phyloP scores from a whole-genome alignment of 495 filamentous ascomycete genomes.

The Podospora australis region DNA sequence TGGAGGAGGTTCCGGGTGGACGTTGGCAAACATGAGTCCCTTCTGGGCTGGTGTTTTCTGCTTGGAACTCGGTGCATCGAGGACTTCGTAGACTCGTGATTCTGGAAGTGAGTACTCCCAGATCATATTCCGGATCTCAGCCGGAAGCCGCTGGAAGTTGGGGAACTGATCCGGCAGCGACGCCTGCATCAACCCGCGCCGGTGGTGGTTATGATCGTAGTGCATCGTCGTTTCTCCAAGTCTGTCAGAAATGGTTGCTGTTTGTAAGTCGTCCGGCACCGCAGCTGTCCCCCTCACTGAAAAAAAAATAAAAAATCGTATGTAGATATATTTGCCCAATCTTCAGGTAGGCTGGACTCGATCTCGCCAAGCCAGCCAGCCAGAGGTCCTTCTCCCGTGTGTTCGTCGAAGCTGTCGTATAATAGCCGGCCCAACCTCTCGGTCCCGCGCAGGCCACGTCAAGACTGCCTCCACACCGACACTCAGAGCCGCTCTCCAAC shows the following conservation, averaged over 20 bases:
- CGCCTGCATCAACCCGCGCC: conserved; percentile 17
- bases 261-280: too few relatives aligned
- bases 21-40: conserved; percentile 43
- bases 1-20: conserved; percentile 41
- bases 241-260: too few relatives aligned
- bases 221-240: too few relatives aligned
- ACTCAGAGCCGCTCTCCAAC: conserved; percentile 22
- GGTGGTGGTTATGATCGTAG: conserved; percentile 19
- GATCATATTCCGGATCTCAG: conserved; percentile 35
- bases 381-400: conserved; percentile 10
- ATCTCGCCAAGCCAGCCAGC: conserved; percentile 8
- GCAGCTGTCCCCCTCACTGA: too few relatives aligned
- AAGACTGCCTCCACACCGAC: conserved; percentile 15
- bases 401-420: conserved; percentile 15
- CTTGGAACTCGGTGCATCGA: conserved; percentile 39
- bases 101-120: conserved; percentile 43
- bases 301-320: conserved; percentile 3
- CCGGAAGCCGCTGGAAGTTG: conserved; percentile 28
- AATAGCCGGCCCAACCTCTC: conserved; percentile 27
- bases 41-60: conserved; percentile 33
- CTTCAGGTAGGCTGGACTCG: conserved; percentile 5
- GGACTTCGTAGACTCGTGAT: conserved; percentile 41
- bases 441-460: conserved; percentile 24
- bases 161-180: conserved; percentile 20
- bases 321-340: conserved; percentile 4